Percentiles rank a stretch among this genome's conserved stretches.
Evolutionary conservation across 192 early-diverging fungal species (phyloP).

Genomic region (Rhizoclosmatium globosum): DNA sequence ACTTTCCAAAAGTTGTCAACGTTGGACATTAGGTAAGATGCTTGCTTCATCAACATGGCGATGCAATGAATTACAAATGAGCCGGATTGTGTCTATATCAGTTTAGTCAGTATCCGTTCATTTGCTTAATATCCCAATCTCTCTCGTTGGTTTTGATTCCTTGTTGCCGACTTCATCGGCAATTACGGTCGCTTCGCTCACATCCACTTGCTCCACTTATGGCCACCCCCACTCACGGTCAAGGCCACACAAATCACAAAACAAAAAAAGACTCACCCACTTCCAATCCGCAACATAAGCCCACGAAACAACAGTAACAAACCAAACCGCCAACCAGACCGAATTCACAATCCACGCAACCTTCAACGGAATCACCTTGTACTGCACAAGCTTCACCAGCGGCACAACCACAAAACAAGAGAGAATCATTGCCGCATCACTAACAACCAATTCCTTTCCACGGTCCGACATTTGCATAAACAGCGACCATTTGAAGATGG

Average conservation of each 20-base stretch:
- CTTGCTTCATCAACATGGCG: slow-evolving; percentile 96
- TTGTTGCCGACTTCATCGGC: no score
- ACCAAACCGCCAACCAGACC: slow-evolving; percentile 54
- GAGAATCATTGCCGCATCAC: slow-evolving; percentile 75
- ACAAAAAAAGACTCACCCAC: slow-evolving; percentile 64
- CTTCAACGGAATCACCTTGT: slow-evolving; percentile 55
- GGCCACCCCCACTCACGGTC: not conserved
- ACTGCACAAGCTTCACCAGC: slow-evolving; percentile 62
- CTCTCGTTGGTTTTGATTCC: no score
- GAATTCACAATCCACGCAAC: slow-evolving; percentile 65
- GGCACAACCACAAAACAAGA: slow-evolving; percentile 71
- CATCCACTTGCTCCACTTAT: not conserved
- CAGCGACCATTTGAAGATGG: slow-evolving; percentile 53
- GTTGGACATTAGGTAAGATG: slow-evolving; percentile 89
- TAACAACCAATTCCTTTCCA: slow-evolving; percentile 68
- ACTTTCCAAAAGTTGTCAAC: slow-evolving; percentile 62
- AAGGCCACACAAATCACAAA: not conserved
- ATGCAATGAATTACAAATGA: slow-evolving; percentile 89
- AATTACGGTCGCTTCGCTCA: no score
- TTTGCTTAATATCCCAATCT: no score
- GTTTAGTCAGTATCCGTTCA: slow-evolving; percentile 35
- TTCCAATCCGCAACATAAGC: slow-evolving; percentile 75
- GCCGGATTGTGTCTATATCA: slow-evolving; percentile 90
- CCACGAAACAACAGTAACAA: slow-evolving; percentile 32
- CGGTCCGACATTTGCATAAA: slow-evolving; percentile 70